Base-by-base conservation (phyloP, 805 yeast species). In the Yarrowia deformans region DNA sequence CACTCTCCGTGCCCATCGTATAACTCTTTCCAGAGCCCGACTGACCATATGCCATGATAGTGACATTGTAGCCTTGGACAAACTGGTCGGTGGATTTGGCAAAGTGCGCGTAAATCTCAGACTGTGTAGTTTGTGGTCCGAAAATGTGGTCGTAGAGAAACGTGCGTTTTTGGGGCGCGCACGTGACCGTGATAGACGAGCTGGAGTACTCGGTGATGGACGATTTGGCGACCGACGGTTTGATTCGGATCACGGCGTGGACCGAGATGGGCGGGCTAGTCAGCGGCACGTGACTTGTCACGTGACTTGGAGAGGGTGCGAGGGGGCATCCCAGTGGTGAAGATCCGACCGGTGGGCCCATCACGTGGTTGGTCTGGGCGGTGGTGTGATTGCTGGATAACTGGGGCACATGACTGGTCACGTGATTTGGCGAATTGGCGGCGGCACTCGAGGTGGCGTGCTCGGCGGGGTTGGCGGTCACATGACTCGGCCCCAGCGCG, bases 1-100 rank as follows among this genome's bases (percentile, higher is more conserved):
- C 45, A 29, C 61, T 23, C 5, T 70, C 39, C 3, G 75, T 71
- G 16, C 75, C 76, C 93, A 90, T 77, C 16, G 81, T 78, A 52
- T 75, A 75, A 18, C 78, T 75, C 58, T 78, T 78, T 14, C 81
- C 81, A 0, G 79, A 75, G 0, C 81, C 81, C 14, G 79, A 73
- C 67, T 77, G 81, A 45, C 81, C 81, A 55, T 77, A 75, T 1
- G 77, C 76, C 71, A 75, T 69, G 34, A 75, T 64, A 2, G 75
- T 71, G 40, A 73, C 73, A 48, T 74, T 74, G 66, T 70, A 74
- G 8, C 76, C 77, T 35, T 72, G 61, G 16, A 74, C 40, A 32
- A 74, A 55, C 32, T 67, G 45, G 37, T 70, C 45, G 0, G 70
- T 49, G 32, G 72, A 58, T 8, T 45, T 46, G 6, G 48, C 19